These are phyloP conservation scores for Ceratorhiza oryzae-sativae DNA, from an alignment of 1,284 basidiomycete species.

Conservation along the genomic window DNA sequence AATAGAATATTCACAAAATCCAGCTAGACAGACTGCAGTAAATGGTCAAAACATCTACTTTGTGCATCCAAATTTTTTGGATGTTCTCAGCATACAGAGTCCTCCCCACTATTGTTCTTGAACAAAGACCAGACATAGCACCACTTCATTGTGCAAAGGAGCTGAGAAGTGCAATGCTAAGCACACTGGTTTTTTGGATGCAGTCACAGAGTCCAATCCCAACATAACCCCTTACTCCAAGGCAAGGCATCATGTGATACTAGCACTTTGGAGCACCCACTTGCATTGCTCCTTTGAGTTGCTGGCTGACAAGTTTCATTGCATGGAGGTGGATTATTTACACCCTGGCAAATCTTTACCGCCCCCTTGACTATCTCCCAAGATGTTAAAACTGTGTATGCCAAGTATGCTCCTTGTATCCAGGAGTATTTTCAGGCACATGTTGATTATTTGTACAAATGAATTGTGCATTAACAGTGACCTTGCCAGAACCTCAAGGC, in stretches of 20 bases:
- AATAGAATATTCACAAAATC: too few relatives aligned
- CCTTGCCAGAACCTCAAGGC: conserved; percentile 42
- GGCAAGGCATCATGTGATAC: neutral
- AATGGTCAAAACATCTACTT: too few relatives aligned
- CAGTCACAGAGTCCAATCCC: neutral
- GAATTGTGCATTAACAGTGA: neutral
- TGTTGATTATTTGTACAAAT: conserved; percentile 19
- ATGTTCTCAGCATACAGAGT: too few relatives aligned
- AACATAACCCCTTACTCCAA: neutral
- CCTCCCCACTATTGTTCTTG: neutral
- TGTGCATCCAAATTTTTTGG: too few relatives aligned
- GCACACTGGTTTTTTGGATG: neutral
- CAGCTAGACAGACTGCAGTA: too few relatives aligned
- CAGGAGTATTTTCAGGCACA: conserved; percentile 47
- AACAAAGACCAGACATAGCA: neutral
- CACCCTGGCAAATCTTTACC: conserved; percentile 46
- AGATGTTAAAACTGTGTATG: conserved; percentile 48
- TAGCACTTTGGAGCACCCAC: conserved; percentile 13
- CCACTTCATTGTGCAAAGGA: neutral
- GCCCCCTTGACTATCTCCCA: conserved; percentile 47
- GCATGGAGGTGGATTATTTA: conserved; percentile 48
- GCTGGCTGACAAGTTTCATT: conserved; percentile 47
- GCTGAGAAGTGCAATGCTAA: neutral
- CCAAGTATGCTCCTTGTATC: conserved; percentile 43
- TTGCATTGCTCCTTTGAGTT: conserved; percentile 45